A percentile compares a stretch with the other conserved stretches of the same genome.
Evolutionary conservation across 352 stramenopile species (phyloP).

Genomic region (Globisporangium iwayamae): DNA sequence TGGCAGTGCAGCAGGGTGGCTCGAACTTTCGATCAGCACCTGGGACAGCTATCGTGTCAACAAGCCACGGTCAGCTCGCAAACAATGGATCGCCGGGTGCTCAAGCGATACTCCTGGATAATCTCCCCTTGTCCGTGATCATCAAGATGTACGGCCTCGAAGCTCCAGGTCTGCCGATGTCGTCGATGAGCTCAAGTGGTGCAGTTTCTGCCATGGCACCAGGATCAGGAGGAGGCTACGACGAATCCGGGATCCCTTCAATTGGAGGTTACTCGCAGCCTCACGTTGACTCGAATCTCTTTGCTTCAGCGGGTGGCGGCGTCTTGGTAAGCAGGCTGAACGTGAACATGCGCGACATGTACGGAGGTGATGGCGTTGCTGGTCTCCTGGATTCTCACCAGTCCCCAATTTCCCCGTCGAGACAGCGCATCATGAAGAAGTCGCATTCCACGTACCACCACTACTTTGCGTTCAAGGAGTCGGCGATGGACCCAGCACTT

Average conservation of each 20-base stretch:
- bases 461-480: slow-evolving; percentile 77
- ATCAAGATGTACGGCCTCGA: slow-evolving; percentile 85
- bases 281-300: slow-evolving; percentile 60
- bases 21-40: slow-evolving; percentile 22
- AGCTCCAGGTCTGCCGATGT: slow-evolving; percentile 58
- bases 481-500: slow-evolving; percentile 77
- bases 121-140: slow-evolving; percentile 68
- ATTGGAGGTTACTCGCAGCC: not conserved
- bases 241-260: slow-evolving; percentile 12
- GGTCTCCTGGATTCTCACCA: slow-evolving; percentile 49
- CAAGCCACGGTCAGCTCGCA: slow-evolving; percentile 17
- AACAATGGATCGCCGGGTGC: slow-evolving; percentile 15
- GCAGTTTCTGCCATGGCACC: slow-evolving; percentile 5
- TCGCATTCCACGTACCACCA: slow-evolving; percentile 60
- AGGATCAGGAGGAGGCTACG: slow-evolving; percentile 6
- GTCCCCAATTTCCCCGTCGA: slow-evolving; percentile 51
- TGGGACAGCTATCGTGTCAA: slow-evolving; percentile 13
- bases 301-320: slow-evolving; percentile 40
- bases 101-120: slow-evolving; percentile 44
- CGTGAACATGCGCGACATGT: slow-evolving; percentile 79
- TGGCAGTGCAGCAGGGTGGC: slow-evolving; percentile 24
- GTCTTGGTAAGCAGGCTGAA: slow-evolving; percentile 80
- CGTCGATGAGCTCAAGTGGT: slow-evolving; percentile 20
- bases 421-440: slow-evolving; percentile 63
- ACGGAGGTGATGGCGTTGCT: slow-evolving; percentile 59